Evolutionary conservation across 306 rosid genomes (phyloP), one percentile per base, ranked within the genome.

Genomic region (Lathyrus oleraceus): DNA sequence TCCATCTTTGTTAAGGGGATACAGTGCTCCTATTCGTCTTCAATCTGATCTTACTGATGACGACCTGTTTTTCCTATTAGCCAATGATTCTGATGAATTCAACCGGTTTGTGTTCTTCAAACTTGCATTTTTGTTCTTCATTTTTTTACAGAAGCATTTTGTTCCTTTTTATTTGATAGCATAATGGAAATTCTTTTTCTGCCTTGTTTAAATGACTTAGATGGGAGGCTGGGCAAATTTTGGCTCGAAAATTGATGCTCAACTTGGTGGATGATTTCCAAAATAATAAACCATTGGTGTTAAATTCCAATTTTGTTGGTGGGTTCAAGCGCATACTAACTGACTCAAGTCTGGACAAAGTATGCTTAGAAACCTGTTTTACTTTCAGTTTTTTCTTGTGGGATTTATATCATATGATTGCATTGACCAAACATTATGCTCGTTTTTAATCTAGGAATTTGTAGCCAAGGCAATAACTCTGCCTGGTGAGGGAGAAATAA

Each of bases 401-500:
- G 62, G 30, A 61, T 8, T 27, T 70, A 49, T 59, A 36, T 65
- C 42, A 51, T 64, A 35, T 61, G 38, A 74, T 59, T 70, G 32
- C 56, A 62, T 51, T 65, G 53, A 71, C 70, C 53, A 54, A 54
- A 38, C 42, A 65, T 3, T 47, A n/a, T 58, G 35, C 70, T 65
- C 61, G 79, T 36, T 74, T 65, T 11, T 73, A 39, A 32, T 74
- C 35, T 71, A 95, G 99, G 99, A 95, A 79, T 95, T 95, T 74
- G 82, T 95, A 64, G 95, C 99, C 2, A 95, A 85, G 82, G 96
- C 97, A n/a, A 79, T 91, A 64, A 89, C 97, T 56, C 85, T 95
- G n/a, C 99, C 99, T 9, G 96, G 99, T 6, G 99, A 83, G 78
- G 97, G 96, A 62, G 99, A 95, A 79, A 88, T 95, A 87, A 95